These are phyloP conservation scores for Fusarium annulatum DNA, from an alignment of 2,329 filamentous ascomycete genomes.

Conservation along the genomic window DNA sequence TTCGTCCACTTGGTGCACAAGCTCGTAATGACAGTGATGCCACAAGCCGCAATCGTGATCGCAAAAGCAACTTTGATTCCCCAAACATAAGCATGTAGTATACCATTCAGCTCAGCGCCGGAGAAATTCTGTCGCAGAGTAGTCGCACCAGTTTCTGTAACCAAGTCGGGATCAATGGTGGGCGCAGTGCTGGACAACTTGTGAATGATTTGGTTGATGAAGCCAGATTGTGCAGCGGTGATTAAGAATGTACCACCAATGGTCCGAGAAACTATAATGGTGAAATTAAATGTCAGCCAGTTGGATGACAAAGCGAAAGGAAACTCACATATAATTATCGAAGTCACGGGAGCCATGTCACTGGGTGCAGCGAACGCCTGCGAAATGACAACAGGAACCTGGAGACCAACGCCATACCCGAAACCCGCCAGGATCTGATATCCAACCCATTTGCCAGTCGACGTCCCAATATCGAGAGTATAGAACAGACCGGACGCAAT, in stretches of 20 bases:
- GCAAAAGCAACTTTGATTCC: not conserved
- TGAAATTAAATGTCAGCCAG: not conserved
- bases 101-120: not conserved
- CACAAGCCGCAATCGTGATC: not conserved
- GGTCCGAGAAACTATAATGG: not conserved
- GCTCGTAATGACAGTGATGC: not conserved
- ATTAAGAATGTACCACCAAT: not conserved
- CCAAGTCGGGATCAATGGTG: not conserved
- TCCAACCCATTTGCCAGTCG: not conserved
- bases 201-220: not conserved
- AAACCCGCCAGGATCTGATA: not conserved
- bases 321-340: not conserved
- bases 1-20: not conserved
- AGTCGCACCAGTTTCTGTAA: not conserved
- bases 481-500: not conserved
- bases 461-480: not conserved
- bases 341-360: not conserved
- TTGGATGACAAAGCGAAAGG: fast-evolving
- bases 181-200: not conserved
- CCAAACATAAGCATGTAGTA: not conserved
- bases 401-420: not conserved
- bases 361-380: not conserved
- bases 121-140: not conserved
- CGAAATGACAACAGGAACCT: not conserved
- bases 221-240: not conserved